Evolutionary conservation across 192 early-diverging fungal species (phyloP), one percentile per base, ranked within the genome.

Genomic region (Coemansia sp.): DNA sequence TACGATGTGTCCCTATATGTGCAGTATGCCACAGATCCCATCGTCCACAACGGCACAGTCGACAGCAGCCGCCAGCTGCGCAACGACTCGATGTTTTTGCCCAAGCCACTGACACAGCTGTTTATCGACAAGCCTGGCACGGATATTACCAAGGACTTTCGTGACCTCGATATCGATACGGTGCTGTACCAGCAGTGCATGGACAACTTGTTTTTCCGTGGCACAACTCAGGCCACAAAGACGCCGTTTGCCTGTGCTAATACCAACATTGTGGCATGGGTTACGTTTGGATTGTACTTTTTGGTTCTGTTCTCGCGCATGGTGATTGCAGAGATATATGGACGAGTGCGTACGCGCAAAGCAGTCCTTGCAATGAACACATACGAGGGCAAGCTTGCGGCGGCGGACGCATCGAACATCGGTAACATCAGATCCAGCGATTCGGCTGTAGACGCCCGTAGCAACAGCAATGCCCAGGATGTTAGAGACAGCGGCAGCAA

Each of bases 201-300:
- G 72, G 33, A 59, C n/a, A 7, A 21, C 31, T 61, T 81, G 62
- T 75, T 81, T 35, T 28, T 76, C 40, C 73, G 70, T 21, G 79
- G 79, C 42, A 81, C 79, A 8, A 76, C 70, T 0, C 33, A 64
- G 52, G 53, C 66, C 4, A 71, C 79, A 12, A 67, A 73, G 58
- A 70, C 79, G 43, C 70, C 79, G 34, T 76, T 81, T 66, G 79
- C 79, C 25, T 81, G 79, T 28, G 79, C 79, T 31, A 81, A 81
- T 57, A 81, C 79, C 49, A 81, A 81, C 43, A 59, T 81, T 53
- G 79, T 81, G 10, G 79, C 73, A 3, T 81, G 79, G 79, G 64
- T 81, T 9, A 81, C 79, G 3, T 81, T 81, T 55, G 79, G 79
- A 2, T 23, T 75, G 48, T 67, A 70, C 25, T 81, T 81, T 59